These are phyloP conservation scores for Ophiocordyceps robertsii DNA, from an alignment of 2,329 filamentous ascomycete genomes.

Conservation along the genomic window DNA sequence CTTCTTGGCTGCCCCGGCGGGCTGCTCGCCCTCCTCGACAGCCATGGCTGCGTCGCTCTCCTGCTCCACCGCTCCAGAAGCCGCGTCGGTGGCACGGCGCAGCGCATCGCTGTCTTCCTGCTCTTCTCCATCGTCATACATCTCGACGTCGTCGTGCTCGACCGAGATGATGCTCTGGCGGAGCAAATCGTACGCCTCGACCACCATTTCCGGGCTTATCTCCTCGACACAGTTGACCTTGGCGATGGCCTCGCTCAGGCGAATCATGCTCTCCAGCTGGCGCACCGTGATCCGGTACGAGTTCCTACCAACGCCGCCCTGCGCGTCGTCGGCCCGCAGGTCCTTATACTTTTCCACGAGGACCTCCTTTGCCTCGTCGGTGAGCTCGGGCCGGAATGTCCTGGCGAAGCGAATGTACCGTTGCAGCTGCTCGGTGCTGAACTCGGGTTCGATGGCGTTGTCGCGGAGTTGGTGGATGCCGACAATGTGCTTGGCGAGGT, in stretches of 20 bases:
- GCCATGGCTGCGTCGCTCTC: slow-evolving; percentile 29
- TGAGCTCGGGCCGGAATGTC: slow-evolving; percentile 90
- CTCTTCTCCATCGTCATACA: slow-evolving; percentile 61
- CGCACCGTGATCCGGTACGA: slow-evolving; percentile 96
- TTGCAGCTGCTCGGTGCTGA: slow-evolving; percentile 91
- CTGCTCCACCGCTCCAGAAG: slow-evolving; percentile 30
- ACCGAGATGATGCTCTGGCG: slow-evolving; percentile 94
- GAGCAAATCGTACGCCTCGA: slow-evolving; percentile 83
- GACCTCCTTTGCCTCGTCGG: slow-evolving; percentile 68
- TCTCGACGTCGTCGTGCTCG: slow-evolving; percentile 92
- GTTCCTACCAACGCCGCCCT: slow-evolving; percentile 86
- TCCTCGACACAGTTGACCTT: slow-evolving; percentile 95
- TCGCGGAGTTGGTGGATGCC: slow-evolving; percentile 86
- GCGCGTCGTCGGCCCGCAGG: slow-evolving; percentile 80
- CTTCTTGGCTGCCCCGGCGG: slow-evolving; percentile 28
- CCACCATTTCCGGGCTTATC: slow-evolving; percentile 70
- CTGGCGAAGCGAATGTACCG: slow-evolving; percentile 93
- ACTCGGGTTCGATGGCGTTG: slow-evolving; percentile 81
- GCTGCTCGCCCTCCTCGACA: slow-evolving; percentile 19
- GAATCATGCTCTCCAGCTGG: slow-evolving; percentile 91
- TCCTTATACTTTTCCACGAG: slow-evolving; percentile 94
- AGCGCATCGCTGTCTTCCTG: slow-evolving; percentile 32
- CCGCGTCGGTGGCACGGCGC: slow-evolving; percentile 22
- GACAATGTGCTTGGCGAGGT: slow-evolving; percentile 89
- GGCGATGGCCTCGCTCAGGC: slow-evolving; percentile 91